Evolutionary conservation across 1,139 yeast species (phyloP), one percentile per base, ranked within the genome.

Genomic region (Suhomyces maxii): DNA sequence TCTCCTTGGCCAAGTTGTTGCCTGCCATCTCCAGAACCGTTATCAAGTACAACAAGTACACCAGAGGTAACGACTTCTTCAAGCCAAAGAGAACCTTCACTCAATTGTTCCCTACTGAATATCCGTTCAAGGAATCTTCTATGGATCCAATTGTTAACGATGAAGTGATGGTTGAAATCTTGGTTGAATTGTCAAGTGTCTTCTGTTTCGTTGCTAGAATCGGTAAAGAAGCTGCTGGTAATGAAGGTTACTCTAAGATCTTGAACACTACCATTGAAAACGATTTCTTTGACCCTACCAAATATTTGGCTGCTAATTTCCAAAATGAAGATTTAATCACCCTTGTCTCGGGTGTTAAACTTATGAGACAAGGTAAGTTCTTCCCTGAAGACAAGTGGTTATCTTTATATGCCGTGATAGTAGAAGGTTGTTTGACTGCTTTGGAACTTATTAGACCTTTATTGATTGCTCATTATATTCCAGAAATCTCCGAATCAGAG

Each of bases 111-210:
- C 96, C 95, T 6, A 74, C 76, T 14, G 67, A 69, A 12, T 80
- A 78, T 58, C 96, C 96, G 14, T 84, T 86, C 59, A 69, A 68
- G 45, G 84, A 83, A 37, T 61, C 76, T 37, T 83, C 93, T 1
- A 78, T 87, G 56, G 96, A 89, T 60, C 84, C 95, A 0, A 74
- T 84, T 42, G 88, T 88, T 25, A 81, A 82, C 53, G 89, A 85
- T 53, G 88, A 84, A 53, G 73, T 77, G 2, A 72, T 86, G 52
- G 89, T 85, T 37, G 97, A 89, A 61, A 71, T 87, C 3, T 68
- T 89, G 49, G 72, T 86, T 44, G 97, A 89, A 61, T 61, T 88
- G 45, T 74, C 86, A 14, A 75, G 84, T 7, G 68, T 84, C 18
- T 82, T 85, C 49, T 69, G 82, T 35, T 80, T 75, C 56, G 67